Percentiles rank a stretch among this genome's conserved stretches.
phyloP scores from a whole-genome alignment of 2,329 filamentous ascomycete species.

The Daldinia eschscholtzii region DNA sequence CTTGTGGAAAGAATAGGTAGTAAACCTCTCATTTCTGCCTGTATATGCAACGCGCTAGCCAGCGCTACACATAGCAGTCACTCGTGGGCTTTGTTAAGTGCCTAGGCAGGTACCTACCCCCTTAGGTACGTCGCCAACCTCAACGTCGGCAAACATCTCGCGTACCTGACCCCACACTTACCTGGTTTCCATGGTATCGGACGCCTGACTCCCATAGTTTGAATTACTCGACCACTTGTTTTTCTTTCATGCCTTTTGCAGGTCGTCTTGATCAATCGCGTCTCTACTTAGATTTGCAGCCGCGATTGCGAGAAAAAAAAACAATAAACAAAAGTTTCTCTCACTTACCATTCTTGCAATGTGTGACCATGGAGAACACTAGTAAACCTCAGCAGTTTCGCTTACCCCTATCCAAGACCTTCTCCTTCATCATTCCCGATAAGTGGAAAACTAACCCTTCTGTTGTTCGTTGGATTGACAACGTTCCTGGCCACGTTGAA shows the following conservation, averaged over 20 bases:
- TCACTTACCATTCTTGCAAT: neutral
- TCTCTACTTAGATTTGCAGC: neutral
- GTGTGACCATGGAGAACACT: conserved; percentile 52
- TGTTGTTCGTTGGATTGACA: conserved; percentile 49
- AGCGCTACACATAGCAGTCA: neutral
- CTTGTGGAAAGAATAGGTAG: neutral
- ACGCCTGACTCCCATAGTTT: neutral
- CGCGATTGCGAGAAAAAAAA: neutral
- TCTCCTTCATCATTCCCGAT: conserved; percentile 47
- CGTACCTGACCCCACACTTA: neutral
- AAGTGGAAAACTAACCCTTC: conserved; percentile 46
- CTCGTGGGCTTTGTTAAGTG: neutral
- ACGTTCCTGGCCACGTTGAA: conserved; percentile 39
- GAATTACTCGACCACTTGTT: neutral
- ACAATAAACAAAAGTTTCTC: neutral
- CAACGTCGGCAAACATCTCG: neutral
- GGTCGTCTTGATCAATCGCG: neutral
- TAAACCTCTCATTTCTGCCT: neutral
- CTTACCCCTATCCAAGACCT: conserved; percentile 44
- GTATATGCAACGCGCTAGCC: neutral
- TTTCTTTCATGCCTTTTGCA: neutral
- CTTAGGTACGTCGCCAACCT: conserved; percentile 1
- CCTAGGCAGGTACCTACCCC: neutral
- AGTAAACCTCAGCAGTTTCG: conserved; percentile 25
- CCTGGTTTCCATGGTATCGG: neutral